A percentile compares a stretch with the other conserved stretches of the same genome.
phyloP scores from a whole-genome alignment of 1,284 basidiomycete species.

The Volvariella volvacea region DNA sequence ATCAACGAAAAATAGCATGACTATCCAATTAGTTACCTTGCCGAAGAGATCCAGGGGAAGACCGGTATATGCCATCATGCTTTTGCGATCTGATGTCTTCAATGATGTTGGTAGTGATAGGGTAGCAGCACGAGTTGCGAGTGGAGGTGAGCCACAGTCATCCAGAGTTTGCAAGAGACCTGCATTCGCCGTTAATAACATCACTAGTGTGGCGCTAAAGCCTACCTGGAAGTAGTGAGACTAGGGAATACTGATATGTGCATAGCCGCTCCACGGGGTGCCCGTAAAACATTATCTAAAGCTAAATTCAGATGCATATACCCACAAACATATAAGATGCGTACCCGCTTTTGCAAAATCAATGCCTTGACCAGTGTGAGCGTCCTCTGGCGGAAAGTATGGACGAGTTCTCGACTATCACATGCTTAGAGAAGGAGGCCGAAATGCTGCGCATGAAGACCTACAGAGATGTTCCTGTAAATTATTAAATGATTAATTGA shows the following conservation, averaged over 20 bases:
- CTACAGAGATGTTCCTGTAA: constrained; percentile 74
- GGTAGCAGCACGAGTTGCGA: constrained; percentile 65
- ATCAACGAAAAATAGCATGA: neutral
- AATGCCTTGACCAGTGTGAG: constrained; percentile 93
- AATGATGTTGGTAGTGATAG: constrained; percentile 75
- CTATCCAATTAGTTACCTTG: constrained; percentile 41
- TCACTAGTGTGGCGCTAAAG: constrained; percentile 13
- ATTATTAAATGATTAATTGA: constrained; percentile 7
- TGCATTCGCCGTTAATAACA: constrained; percentile 10
- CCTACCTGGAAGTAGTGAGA: constrained; percentile 75
- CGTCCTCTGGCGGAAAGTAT: constrained; percentile 90
- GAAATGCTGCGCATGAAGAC: constrained; percentile 18
- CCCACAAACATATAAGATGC: constrained; percentile 7
- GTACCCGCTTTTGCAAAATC: constrained; percentile 84
- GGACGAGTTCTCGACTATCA: constrained; percentile 78
- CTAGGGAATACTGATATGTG: constrained; percentile 95
- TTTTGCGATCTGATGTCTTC: constrained; percentile 85
- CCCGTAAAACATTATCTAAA: constrained; percentile 92
- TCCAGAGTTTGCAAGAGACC: constrained; percentile 85
- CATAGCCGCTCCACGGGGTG: constrained; percentile 96
- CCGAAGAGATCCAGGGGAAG: constrained; percentile 86
- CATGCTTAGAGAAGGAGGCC: constrained; percentile 1
- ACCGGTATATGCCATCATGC: constrained; percentile 88
- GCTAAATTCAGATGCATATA: constrained; percentile 6
- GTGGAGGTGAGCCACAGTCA: constrained; percentile 86